A percentile compares a stretch with the other conserved stretches of the same genome.
These are phyloP conservation scores for Asterophora lycoperdoides DNA, from an alignment of 768 basidiomycete genomes.

Conservation along the genomic window DNA sequence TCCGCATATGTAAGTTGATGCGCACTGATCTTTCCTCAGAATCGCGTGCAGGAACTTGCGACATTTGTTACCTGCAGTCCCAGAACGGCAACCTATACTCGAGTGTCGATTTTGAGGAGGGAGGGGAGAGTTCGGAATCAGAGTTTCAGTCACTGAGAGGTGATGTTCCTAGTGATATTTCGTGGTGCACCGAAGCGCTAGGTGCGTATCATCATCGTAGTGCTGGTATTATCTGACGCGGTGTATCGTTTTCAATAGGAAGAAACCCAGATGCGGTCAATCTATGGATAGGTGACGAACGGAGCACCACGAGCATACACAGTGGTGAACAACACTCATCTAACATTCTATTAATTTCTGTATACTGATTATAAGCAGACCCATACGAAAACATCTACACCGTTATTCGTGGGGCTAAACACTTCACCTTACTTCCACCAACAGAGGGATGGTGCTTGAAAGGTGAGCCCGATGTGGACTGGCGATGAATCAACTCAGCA, in stretches of 20 bases:
- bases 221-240: neutral
- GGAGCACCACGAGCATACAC: slow-evolving; percentile 82
- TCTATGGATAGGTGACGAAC: slow-evolving; percentile 81
- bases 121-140: slow-evolving; percentile 30
- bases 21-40: neutral
- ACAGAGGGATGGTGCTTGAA: slow-evolving; percentile 82
- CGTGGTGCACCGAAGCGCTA: slow-evolving; percentile 75
- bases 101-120: slow-evolving; percentile 33
- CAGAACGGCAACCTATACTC: slow-evolving; percentile 88
- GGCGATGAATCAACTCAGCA: neutral
- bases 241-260: slow-evolving; percentile 31
- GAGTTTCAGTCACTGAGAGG: slow-evolving; percentile 60
- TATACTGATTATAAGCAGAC: slow-evolving; percentile 7
- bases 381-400: slow-evolving; percentile 95
- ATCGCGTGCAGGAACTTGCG: slow-evolving; percentile 12
- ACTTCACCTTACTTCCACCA: slow-evolving; percentile 83
- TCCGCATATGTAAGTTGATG: neutral
- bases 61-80: slow-evolving; percentile 76
- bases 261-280: slow-evolving; percentile 83
- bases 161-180: slow-evolving; percentile 66
- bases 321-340: slow-evolving; percentile 48
- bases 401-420: slow-evolving; percentile 79
- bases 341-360: neutral
- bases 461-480: slow-evolving; percentile 42
- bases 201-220: slow-evolving; percentile 41